A percentile compares a stretch with the other conserved stretches of the same genome.
Evolutionary conservation across 2,329 filamentous ascomycete species (phyloP).

Genomic region (Talaromyces sp.): DNA sequence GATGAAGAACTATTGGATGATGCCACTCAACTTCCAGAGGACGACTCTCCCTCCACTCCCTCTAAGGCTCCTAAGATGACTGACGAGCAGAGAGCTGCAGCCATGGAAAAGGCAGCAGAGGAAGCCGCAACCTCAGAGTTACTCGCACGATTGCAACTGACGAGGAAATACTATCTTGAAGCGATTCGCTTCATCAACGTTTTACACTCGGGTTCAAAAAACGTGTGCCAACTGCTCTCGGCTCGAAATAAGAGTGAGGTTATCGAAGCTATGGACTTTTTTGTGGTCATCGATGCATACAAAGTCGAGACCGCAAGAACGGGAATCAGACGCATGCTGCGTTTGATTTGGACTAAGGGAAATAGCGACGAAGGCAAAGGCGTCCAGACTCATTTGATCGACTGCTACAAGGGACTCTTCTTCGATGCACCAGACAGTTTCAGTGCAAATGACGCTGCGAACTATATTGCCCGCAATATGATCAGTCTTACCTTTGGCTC

Average conservation of each 20-base stretch:
- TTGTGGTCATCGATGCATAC: conserved; percentile 91
- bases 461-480: conserved; percentile 97
- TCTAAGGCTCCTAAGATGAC: conserved; percentile 65
- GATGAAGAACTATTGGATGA: conserved; percentile 80
- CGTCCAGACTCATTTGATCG: conserved; percentile 91
- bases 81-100: conserved; percentile 69
- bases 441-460: conserved; percentile 81
- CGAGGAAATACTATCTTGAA: conserved; percentile 86
- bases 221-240: conserved; percentile 80
- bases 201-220: conserved; percentile 72
- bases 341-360: conserved; percentile 98
- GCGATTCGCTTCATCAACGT: conserved; percentile 91
- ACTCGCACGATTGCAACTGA: conserved; percentile 80
- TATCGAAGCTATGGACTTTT: conserved; percentile 98
- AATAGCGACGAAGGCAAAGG: conserved; percentile 99
- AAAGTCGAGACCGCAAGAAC: conserved; percentile 89
- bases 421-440: conserved; percentile 92
- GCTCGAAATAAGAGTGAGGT: conserved; percentile 98
- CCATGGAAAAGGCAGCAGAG: conserved; percentile 72
- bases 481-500: conserved; percentile 96
- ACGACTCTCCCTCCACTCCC: conserved; percentile 43
- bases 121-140: conserved; percentile 85
- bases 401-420: conserved; percentile 92
- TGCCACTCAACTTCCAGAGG: conserved; percentile 68
- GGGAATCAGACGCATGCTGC: conserved; percentile 91